Percentiles rank a stretch among this genome's conserved stretches.
Conservation (phyloP, 2,329 filamentous ascomycete genomes). For the Claviceps sorghi region DNA sequence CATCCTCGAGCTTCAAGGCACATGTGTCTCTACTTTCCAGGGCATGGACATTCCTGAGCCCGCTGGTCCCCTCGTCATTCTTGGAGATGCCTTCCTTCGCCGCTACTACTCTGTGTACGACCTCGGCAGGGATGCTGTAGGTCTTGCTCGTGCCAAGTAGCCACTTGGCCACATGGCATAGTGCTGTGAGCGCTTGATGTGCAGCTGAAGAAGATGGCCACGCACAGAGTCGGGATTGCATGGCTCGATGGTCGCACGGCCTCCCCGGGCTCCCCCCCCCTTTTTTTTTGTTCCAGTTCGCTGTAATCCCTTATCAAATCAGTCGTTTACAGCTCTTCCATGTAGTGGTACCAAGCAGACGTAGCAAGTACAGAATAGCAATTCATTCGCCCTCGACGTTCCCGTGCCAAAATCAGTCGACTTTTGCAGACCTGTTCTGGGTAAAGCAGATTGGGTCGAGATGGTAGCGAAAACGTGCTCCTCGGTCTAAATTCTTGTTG, state of each 20-base stretch:
- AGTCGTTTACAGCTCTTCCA: neutral
- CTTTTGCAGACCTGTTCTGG: neutral
- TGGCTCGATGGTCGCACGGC: neutral
- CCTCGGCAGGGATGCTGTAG: conserved; percentile 75
- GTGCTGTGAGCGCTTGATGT: neutral
- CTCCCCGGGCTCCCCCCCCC: too few relatives aligned
- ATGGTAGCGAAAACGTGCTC: neutral
- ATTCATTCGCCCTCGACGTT: conserved; percentile 10
- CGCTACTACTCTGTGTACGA: conserved; percentile 96
- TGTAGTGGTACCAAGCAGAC: neutral
- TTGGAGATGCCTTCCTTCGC: conserved; percentile 76
- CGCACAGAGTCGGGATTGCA: neutral
- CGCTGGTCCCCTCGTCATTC: conserved; percentile 80
- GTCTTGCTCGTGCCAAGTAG: conserved; percentile 66
- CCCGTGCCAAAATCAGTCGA: neutral
- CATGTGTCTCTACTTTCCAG: conserved; percentile 95
- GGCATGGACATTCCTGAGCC: conserved; percentile 87
- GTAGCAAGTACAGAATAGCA: conserved; percentile 1
- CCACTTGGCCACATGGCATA: neutral
- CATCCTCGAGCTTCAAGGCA: conserved; percentile 87
- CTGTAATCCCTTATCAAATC: neutral
- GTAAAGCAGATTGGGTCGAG: neutral
- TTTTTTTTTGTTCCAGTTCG: neutral
- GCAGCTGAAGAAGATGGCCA: neutral
- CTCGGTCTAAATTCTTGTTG: too few relatives aligned